Conservation (phyloP, 345 rosid genomes). For the Aethionema arabicum region DNA sequence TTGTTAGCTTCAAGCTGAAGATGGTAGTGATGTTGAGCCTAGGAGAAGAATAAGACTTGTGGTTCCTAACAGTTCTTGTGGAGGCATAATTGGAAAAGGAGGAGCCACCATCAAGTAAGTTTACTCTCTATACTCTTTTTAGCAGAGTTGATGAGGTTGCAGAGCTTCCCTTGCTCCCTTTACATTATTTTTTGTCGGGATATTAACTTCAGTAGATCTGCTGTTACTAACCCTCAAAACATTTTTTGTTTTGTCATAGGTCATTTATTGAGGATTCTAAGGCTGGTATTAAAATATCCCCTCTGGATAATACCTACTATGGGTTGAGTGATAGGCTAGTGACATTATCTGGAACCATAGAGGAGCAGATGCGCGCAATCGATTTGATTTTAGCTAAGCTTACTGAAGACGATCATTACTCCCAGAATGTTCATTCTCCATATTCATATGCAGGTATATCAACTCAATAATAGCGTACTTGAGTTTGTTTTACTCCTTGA, state of each 20-base stretch:
- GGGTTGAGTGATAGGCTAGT: conserved; percentile 95
- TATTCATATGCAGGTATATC: conserved; percentile 85
- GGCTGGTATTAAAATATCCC: conserved; percentile 94
- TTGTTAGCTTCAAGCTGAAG: conserved; percentile 70
- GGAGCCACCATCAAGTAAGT: conserved; percentile 94
- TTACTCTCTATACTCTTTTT: neutral
- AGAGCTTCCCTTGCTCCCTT: conserved; percentile 4
- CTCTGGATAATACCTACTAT: conserved; percentile 77
- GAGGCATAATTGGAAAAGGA: conserved; percentile 99
- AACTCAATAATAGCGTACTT: conserved; percentile 26
- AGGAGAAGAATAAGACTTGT: conserved; percentile 82
- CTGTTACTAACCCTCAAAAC: neutral
- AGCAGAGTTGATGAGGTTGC: neutral
- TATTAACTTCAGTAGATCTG: conserved; percentile 15
- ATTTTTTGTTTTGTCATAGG: conserved; percentile 42
- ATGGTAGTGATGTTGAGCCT: conserved; percentile 74
- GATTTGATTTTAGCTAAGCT: conserved; percentile 86
- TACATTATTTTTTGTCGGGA: neutral
- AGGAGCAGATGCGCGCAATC: conserved; percentile 89
- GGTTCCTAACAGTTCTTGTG: conserved; percentile 96
- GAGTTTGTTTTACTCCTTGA: conserved; percentile 7
- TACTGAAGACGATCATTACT: conserved; percentile 79
- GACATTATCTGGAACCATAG: conserved; percentile 77
- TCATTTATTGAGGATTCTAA: conserved; percentile 95
- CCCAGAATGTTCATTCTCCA: conserved; percentile 78